Conservation (phyloP, 345 rosid genomes). For the Trapa incisa region DNA sequence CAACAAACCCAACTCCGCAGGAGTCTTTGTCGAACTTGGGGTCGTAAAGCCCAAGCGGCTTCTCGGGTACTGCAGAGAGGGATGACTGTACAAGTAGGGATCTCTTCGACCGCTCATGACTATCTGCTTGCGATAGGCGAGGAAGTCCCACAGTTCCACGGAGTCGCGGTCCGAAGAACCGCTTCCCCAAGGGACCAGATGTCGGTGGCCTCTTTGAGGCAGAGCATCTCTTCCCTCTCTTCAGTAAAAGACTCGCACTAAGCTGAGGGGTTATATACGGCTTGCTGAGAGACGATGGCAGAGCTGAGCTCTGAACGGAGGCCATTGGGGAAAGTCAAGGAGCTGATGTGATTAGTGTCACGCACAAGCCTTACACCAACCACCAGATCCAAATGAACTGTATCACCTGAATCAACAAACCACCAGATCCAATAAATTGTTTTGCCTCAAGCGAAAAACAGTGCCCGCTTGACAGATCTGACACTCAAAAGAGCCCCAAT, state of each 20-base stretch:
- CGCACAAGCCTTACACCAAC: background rate
- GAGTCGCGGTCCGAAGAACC: slow-evolving; percentile 38
- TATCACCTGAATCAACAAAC: background rate
- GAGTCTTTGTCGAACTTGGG: slow-evolving; percentile 92
- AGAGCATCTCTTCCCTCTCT: slow-evolving; percentile 19
- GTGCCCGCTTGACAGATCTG: too few relatives aligned
- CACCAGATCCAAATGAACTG: background rate
- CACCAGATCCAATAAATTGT: background rate
- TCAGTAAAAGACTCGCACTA: slow-evolving; percentile 12
- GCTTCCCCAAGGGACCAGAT: slow-evolving; percentile 22
- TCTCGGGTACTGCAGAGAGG: slow-evolving; percentile 78
- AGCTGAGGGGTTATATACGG: slow-evolving; percentile 24
- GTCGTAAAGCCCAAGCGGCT: slow-evolving; percentile 93
- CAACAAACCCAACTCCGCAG: slow-evolving; percentile 97
- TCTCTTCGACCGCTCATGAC: slow-evolving; percentile 61
- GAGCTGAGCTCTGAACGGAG: slow-evolving; percentile 1
- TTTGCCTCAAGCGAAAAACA: too few relatives aligned
- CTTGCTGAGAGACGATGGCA: slow-evolving; percentile 1
- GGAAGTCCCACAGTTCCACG: slow-evolving; percentile 31
- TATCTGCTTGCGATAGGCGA: slow-evolving; percentile 67
- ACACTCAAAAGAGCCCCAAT: too few relatives aligned
- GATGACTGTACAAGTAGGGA: slow-evolving; percentile 59
- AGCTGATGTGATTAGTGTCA: background rate
- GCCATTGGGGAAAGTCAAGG: slow-evolving; percentile 1
- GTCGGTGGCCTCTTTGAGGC: slow-evolving; percentile 15